phyloP scores from a whole-genome alignment of 2,329 filamentous ascomycete genomes.

The Pseudogymnoascus sp. region DNA sequence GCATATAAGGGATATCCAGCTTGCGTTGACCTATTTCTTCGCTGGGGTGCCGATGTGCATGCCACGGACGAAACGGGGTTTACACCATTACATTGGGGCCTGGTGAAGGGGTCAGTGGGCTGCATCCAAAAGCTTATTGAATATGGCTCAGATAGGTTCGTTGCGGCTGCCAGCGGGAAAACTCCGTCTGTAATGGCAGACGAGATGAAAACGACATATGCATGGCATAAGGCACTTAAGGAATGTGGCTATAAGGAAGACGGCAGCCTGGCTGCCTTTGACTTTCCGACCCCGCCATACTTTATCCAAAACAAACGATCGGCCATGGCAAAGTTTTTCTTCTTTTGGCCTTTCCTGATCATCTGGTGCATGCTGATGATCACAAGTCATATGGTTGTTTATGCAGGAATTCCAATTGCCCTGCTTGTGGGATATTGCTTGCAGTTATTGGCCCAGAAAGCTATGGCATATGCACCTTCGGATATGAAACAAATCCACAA shows the following conservation, averaged over 20 bases:
- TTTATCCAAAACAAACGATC: constrained; percentile 67
- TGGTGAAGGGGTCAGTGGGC: constrained; percentile 83
- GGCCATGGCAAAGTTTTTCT: constrained; percentile 79
- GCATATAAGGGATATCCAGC: constrained; percentile 94
- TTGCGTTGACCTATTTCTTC: constrained; percentile 83
- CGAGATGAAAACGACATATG: constrained; percentile 77
- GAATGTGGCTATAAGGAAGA: constrained; percentile 79
- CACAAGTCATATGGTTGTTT: constrained; percentile 65
- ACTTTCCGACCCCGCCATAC: constrained; percentile 64
- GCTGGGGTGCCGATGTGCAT: constrained; percentile 93
- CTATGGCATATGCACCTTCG: constrained; percentile 72
- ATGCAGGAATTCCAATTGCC: constrained; percentile 64
- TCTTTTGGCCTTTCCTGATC: constrained; percentile 76
- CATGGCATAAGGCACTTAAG: constrained; percentile 74
- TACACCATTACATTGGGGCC: constrained; percentile 89
- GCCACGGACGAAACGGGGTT: constrained; percentile 86
- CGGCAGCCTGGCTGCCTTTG: constrained; percentile 59
- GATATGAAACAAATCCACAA: constrained; percentile 87
- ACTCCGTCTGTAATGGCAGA: constrained; percentile 76
- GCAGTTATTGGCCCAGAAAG: constrained; percentile 68
- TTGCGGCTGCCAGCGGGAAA: constrained; percentile 82
- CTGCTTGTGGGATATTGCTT: constrained; percentile 58
- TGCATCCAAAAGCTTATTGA: constrained; percentile 93
- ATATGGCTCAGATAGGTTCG: constrained; percentile 90
- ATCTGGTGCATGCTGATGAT: constrained; percentile 64